phyloP scores from a whole-genome alignment of 805 yeast genomes.

The Cyberlindnera meyerae region DNA sequence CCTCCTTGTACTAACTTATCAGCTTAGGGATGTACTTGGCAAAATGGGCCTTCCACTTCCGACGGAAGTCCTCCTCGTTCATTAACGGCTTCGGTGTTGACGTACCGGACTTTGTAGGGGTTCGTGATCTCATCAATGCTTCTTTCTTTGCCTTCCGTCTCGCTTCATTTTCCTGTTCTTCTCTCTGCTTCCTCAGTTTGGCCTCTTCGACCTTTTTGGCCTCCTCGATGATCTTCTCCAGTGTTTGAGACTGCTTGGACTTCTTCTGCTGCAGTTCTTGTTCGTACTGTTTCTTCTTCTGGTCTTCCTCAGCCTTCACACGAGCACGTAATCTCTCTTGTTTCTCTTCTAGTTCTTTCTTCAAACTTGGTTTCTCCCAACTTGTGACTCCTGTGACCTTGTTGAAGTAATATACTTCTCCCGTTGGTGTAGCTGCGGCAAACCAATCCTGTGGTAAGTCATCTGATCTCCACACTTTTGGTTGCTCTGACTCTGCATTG shows the following conservation, averaged over 20 bases:
- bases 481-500: conserved; percentile 3
- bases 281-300: conserved; percentile 25
- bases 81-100: not conserved
- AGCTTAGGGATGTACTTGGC: conserved; percentile 79
- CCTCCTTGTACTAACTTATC: conserved; percentile 58
- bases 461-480: conserved; percentile 7
- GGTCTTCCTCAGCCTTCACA: conserved; percentile 28
- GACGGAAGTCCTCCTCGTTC: conserved; percentile 19
- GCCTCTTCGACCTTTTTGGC: conserved; percentile 30
- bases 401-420: conserved; percentile 46
- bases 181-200: conserved; percentile 22
- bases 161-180: conserved; percentile 11
- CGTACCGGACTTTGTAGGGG: not conserved
- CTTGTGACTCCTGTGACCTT: conserved; percentile 37
- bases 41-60: conserved; percentile 40
- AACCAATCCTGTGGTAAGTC: conserved; percentile 51
- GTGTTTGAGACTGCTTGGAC: conserved; percentile 18
- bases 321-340: conserved; percentile 28
- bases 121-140: conserved; percentile 28
- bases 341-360: conserved; percentile 15
- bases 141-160: conserved; percentile 27
- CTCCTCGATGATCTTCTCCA: conserved; percentile 36
- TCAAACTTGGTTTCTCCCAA: conserved; percentile 53
- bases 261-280: conserved; percentile 17
- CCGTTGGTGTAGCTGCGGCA: conserved; percentile 43